Base-by-base conservation (phyloP, 202 grass and related monocot genomes). In the Setaria viridis region DNA sequence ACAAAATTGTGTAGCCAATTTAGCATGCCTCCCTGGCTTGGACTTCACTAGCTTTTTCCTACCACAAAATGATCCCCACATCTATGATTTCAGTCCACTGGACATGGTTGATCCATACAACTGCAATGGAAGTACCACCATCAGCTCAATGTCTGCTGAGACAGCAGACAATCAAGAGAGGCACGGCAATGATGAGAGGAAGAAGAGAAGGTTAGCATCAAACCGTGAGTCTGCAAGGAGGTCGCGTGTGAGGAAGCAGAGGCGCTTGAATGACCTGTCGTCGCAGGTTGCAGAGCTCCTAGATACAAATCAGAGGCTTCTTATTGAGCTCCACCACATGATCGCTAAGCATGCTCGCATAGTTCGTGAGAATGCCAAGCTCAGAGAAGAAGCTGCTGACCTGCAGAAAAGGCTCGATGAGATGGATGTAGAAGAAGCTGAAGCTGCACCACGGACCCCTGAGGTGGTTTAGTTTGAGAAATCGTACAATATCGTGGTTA, bases 211-310 rank as follows among this genome's bases (percentile, higher is more conserved):
- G 84, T 37, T 87, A 11, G 78, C 78, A 14, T 94, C 92, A 5
- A 94, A 94, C 84, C 84, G 86, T 21, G 92, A 94, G 86, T 94
- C 92, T 0, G 92, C 92, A 3, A 80, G 46, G 70, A 86, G 92
- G 77, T 91, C 92, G 2, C 92, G 92, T 3, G 82, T 87, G 77
- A 78, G 89, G 67, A 94, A 91, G 92, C 83, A 85, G 89, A 79
- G 72, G 89, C 87, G 79, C 13, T 25, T 94, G 32, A 62, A 50
- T 2, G 92, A 94, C 5, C 67, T 91, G 42, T 84, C 84, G n/a
- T 65, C 74, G 0, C 77, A 71, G 54, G 84, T 86, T 0, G 62
- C 81, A 0, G 76, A 81, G 57, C 89, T 94, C 46, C 72, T 34
- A 11, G 81, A 25, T 3, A 54, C 65, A 6, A 94, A 89, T 5